phyloP scores from a whole-genome alignment of 805 yeast genomes.

The Metschnikowia corniflorae region DNA sequence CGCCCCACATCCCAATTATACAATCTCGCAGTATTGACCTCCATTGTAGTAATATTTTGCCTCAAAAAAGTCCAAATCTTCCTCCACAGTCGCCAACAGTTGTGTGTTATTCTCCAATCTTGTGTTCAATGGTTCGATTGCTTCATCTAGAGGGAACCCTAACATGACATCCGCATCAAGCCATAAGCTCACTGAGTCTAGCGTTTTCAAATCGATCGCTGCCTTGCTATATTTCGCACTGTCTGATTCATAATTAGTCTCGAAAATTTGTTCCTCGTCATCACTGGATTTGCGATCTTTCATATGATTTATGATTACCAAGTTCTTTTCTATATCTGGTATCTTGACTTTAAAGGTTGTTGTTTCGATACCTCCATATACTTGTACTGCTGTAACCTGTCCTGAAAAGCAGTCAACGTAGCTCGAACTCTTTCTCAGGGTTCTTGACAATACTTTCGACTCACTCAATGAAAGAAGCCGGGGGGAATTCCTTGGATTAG shows the following conservation, averaged over 20 bases:
- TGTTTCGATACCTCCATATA: constrained; percentile 69
- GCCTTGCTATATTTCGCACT: constrained; percentile 92
- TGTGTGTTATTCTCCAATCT: constrained; percentile 62
- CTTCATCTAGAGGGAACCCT: constrained; percentile 89
- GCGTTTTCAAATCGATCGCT: constrained; percentile 52
- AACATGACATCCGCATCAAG: constrained; percentile 98
- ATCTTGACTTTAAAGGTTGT: constrained; percentile 59
- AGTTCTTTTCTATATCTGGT: constrained; percentile 89
- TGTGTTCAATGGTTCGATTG: constrained; percentile 60
- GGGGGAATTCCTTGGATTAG: constrained; percentile 92
- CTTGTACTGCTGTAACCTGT: constrained; percentile 83
- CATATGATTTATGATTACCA: constrained; percentile 65
- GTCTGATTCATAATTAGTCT: constrained; percentile 85
- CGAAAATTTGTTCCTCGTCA: constrained; percentile 36
- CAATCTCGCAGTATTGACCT: constrained; percentile 91
- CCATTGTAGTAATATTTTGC: constrained; percentile 94
- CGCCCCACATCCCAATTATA: constrained; percentile 87
- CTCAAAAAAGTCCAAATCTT: constrained; percentile 80
- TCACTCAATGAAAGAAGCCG: constrained; percentile 87
- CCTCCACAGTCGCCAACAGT: constrained; percentile 61
- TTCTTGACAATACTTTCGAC: constrained; percentile 71
- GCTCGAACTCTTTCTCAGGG: constrained; percentile 61
- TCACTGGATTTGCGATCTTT: constrained; percentile 42
- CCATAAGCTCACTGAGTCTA: constrained; percentile 76
- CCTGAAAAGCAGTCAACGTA: constrained; percentile 74